These are phyloP conservation scores for Moesziomyces sp. DNA, from an alignment of 1,284 basidiomycete genomes.

Conservation along the genomic window DNA sequence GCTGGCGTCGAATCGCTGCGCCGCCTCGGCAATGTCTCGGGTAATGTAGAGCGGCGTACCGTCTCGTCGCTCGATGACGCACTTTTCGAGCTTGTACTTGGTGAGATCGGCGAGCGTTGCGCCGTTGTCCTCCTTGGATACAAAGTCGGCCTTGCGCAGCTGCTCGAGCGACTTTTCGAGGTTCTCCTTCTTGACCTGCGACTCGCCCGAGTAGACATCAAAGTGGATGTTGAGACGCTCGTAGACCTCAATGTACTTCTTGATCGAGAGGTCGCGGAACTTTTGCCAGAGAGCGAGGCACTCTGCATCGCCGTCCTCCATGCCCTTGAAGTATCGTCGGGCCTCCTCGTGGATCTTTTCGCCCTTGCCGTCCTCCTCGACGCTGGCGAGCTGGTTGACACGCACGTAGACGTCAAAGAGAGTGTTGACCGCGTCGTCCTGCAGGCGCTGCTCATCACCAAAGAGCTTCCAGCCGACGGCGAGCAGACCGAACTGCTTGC, in stretches of 20 bases:
- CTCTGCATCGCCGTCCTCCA: slow-evolving; percentile 87
- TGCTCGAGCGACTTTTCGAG: slow-evolving; percentile 73
- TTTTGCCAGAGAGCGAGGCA: slow-evolving; percentile 88
- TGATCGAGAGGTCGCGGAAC: slow-evolving; percentile 91
- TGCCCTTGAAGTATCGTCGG: slow-evolving; percentile 90
- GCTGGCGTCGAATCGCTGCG: slow-evolving; percentile 81
- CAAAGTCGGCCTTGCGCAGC: slow-evolving; percentile 47
- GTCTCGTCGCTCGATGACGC: slow-evolving; percentile 93
- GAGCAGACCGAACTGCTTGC: slow-evolving; percentile 75
- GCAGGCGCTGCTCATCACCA: slow-evolving; percentile 84
- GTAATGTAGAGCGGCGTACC: slow-evolving; percentile 98
- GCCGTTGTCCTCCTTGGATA: slow-evolving; percentile 61
- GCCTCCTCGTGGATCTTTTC: slow-evolving; percentile 80
- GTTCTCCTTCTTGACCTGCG: slow-evolving; percentile 81
- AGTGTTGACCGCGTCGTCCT: slow-evolving; percentile 92
- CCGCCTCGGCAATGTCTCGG: slow-evolving; percentile 94
- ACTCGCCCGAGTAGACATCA: slow-evolving; percentile 94
- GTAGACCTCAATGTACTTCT: slow-evolving; percentile 91
- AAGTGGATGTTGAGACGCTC: slow-evolving; percentile 90
- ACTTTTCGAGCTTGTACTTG: slow-evolving; percentile 76
- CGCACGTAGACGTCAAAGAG: slow-evolving; percentile 94
- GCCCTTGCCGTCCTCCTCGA: slow-evolving; percentile 73
- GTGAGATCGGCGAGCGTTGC: slow-evolving; percentile 62
- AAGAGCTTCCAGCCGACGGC: slow-evolving; percentile 92
- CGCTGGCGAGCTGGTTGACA: slow-evolving; percentile 83